phyloP scores from a whole-genome alignment of 139 green algal genomes.

The Coelastrella sp. region DNA sequence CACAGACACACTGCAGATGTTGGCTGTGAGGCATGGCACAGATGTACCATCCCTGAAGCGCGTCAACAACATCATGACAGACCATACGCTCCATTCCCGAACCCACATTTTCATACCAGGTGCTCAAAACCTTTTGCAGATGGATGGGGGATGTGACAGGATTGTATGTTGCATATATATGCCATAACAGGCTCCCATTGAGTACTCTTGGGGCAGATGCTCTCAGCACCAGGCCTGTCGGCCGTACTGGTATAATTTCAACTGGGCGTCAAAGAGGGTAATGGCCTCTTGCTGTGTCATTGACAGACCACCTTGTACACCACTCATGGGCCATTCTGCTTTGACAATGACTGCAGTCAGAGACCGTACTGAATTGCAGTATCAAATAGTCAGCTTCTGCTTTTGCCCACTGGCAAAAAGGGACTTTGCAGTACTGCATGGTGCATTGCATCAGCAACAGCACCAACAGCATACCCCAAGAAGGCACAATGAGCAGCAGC shows the following conservation, averaged over 20 bases:
- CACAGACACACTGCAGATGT: slow-evolving; percentile 42
- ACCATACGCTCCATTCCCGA: slow-evolving; percentile 55
- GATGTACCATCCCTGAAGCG: slow-evolving; percentile 48
- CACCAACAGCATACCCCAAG: not conserved
- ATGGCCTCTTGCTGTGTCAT: too few relatives aligned
- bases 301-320: too few relatives aligned
- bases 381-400: slow-evolving; percentile 12
- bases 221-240: too few relatives aligned
- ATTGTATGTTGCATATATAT: too few relatives aligned
- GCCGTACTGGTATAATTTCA: too few relatives aligned
- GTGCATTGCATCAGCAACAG: not conserved
- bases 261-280: too few relatives aligned
- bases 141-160: too few relatives aligned
- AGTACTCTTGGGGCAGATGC: too few relatives aligned
- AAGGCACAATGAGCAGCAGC: not conserved
- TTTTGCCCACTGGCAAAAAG: slow-evolving; percentile 14
- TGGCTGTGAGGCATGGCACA: slow-evolving; percentile 61
- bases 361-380: slow-evolving; percentile 32
- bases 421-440: slow-evolving; percentile 25
- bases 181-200: too few relatives aligned
- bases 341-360: not conserved
- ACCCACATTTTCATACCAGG: slow-evolving; percentile 58
- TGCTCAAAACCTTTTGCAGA: not conserved
- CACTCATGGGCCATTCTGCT: not conserved
- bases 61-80: slow-evolving; percentile 63